Conservation (phyloP, 257 asterid genomes). For the Leptodermis oblonga region DNA sequence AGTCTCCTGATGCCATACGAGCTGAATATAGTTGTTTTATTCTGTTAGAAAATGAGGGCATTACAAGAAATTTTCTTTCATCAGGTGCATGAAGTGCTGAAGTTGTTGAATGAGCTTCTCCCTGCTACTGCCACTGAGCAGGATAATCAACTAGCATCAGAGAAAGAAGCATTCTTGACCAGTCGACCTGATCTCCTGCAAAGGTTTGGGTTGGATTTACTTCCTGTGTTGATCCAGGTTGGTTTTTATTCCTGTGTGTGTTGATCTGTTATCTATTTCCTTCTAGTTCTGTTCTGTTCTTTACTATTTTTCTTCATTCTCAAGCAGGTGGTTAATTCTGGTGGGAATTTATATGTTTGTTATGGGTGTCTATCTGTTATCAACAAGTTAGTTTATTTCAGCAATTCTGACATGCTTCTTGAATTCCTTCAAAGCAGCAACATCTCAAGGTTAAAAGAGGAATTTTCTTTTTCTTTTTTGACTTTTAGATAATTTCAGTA, state of each 20-base stretch:
- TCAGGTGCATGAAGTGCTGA: constrained; percentile 74
- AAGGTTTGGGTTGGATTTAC: constrained; percentile 77
- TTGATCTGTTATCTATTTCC: constrained; percentile 5
- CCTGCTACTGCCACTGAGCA: constrained; percentile 50
- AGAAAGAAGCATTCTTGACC: constrained; percentile 60
- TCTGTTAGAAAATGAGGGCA: too few species aligned
- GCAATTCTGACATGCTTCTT: constrained; percentile 61
- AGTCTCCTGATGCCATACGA: background rate
- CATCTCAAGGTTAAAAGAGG: constrained; percentile 65
- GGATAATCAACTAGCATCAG: constrained; percentile 43
- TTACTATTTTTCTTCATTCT: constrained; percentile 29
- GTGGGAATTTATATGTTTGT: constrained; percentile 61
- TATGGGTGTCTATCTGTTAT: constrained; percentile 81
- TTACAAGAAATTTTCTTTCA: too few species aligned
- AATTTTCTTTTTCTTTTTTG: constrained; percentile 1
- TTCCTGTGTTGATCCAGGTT: constrained; percentile 81
- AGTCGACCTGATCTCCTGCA: constrained; percentile 67
- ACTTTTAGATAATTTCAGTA: constrained; percentile 3
- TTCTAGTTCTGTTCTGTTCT: background rate
- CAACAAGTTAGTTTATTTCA: constrained; percentile 75
- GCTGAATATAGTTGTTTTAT: background rate
- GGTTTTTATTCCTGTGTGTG: constrained; percentile 18
- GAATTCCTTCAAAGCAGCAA: constrained; percentile 56
- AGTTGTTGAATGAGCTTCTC: constrained; percentile 81
- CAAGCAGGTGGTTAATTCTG: constrained; percentile 87